phyloP scores from a whole-genome alignment of 1,139 yeast species.

The Yamadazyma dendronema region DNA sequence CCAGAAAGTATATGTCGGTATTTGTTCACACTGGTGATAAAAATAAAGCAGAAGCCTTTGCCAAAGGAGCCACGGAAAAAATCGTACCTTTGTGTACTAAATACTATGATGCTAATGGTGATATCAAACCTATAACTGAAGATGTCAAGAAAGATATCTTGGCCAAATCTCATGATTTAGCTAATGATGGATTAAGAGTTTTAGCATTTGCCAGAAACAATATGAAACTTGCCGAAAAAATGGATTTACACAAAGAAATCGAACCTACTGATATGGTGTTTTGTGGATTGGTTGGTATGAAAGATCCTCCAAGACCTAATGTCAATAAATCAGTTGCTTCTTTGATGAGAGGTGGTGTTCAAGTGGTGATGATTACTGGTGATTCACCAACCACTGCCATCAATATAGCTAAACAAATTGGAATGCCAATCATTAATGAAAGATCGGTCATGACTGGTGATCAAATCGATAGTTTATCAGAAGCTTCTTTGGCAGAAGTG shows the following conservation, averaged over 20 bases:
- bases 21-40: slow-evolving; percentile 58
- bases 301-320: slow-evolving; percentile 92
- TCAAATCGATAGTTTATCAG: slow-evolving; percentile 68
- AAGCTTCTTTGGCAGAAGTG: slow-evolving; percentile 66
- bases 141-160: slow-evolving; percentile 45
- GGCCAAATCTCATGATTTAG: slow-evolving; percentile 61
- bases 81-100: slow-evolving; percentile 61
- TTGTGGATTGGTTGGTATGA: slow-evolving; percentile 89
- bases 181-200: slow-evolving; percentile 83
- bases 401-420: slow-evolving; percentile 87
- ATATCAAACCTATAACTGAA: slow-evolving; percentile 50
- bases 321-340: slow-evolving; percentile 70
- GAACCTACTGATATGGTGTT: slow-evolving; percentile 62
- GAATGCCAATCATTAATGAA: slow-evolving; percentile 73
- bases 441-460: slow-evolving; percentile 81
- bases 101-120: slow-evolving; percentile 60
- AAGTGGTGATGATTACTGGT: slow-evolving; percentile 96
- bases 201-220: slow-evolving; percentile 70
- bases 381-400: slow-evolving; percentile 92
- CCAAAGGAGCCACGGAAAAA: slow-evolving; percentile 87
- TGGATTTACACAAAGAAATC: slow-evolving; percentile 20
- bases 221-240: slow-evolving; percentile 20
- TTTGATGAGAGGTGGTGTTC: slow-evolving; percentile 88
- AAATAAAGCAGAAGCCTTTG: slow-evolving; percentile 56
- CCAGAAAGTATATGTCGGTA: slow-evolving; percentile 88